Evolutionary conservation across 345 rosid species (phyloP).

Genomic region (Sapria himalayana): DNA sequence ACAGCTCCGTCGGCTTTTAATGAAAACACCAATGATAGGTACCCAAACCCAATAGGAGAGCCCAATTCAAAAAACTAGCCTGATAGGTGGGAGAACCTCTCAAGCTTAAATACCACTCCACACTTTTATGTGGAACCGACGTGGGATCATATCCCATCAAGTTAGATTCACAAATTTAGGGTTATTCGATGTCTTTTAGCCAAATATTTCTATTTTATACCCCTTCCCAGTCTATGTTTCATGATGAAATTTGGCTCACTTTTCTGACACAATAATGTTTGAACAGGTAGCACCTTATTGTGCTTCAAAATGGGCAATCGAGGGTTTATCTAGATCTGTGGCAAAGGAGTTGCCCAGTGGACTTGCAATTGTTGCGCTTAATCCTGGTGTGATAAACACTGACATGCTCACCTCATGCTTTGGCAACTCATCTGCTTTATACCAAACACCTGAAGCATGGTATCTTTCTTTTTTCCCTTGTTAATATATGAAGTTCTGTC

Average conservation of each 20-base stretch:
- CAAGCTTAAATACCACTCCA: too few relatives aligned
- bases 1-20: too few relatives aligned
- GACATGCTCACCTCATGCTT: constrained; percentile 82
- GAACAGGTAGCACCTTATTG: constrained; percentile 90
- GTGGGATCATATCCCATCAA: too few relatives aligned
- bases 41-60: too few relatives aligned
- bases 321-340: constrained; percentile 79
- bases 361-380: constrained; percentile 72
- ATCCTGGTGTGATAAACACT: constrained; percentile 85
- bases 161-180: too few relatives aligned
- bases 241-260: neutral
- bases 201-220: neutral
- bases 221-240: neutral
- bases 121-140: too few relatives aligned
- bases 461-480: constrained; percentile 15
- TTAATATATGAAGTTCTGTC: too few relatives aligned
- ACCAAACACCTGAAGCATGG: constrained; percentile 89
- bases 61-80: too few relatives aligned
- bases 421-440: constrained; percentile 54
- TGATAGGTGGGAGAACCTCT: too few relatives aligned
- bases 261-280: neutral
- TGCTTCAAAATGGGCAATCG: constrained; percentile 96
- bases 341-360: constrained; percentile 84
- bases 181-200: too few relatives aligned
- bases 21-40: too few relatives aligned